Conservation (phyloP, 495 filamentous ascomycete genomes). For the Platismatia glauca region DNA sequence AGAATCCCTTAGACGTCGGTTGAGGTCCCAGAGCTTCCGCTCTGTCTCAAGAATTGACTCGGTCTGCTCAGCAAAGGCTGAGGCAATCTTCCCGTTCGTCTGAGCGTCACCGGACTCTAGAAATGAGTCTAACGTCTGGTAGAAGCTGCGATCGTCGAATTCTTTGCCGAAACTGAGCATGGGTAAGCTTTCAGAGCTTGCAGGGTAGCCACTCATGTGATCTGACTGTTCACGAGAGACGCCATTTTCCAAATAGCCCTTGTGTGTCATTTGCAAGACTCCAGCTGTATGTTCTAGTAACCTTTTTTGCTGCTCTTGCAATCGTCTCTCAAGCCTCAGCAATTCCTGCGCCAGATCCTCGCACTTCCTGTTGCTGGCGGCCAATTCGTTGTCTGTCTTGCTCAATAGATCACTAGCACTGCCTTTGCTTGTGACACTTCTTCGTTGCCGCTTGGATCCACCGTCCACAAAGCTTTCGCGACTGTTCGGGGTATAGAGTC, state of each 20-base stretch:
- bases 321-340: constrained; percentile 62
- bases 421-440: constrained; percentile 44
- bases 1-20: constrained; percentile 56
- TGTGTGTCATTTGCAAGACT: constrained; percentile 80
- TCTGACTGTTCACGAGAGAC: constrained; percentile 55
- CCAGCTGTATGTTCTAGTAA: constrained; percentile 87
- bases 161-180: constrained; percentile 39
- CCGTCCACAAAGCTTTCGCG: constrained; percentile 31
- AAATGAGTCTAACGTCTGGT: constrained; percentile 58
- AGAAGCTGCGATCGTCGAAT: constrained; percentile 76
- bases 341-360: constrained; percentile 77
- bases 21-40: constrained; percentile 62
- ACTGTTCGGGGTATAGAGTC: constrained; percentile 57
- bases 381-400: constrained; percentile 66
- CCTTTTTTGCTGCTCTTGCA: constrained; percentile 59
- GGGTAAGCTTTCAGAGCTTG: constrained; percentile 37
- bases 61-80: constrained; percentile 23
- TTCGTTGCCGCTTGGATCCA: constrained; percentile 30
- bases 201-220: constrained; percentile 42
- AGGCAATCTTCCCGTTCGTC: constrained; percentile 23
- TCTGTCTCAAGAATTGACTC: constrained; percentile 52
- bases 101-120: constrained; percentile 42
- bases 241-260: constrained; percentile 44
- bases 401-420: constrained; percentile 33
- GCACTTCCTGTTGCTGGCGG: constrained; percentile 66